Evolutionary conservation across 371 early-diverging fungal species (phyloP).

Genomic region (Mucor lusitanicus): DNA sequence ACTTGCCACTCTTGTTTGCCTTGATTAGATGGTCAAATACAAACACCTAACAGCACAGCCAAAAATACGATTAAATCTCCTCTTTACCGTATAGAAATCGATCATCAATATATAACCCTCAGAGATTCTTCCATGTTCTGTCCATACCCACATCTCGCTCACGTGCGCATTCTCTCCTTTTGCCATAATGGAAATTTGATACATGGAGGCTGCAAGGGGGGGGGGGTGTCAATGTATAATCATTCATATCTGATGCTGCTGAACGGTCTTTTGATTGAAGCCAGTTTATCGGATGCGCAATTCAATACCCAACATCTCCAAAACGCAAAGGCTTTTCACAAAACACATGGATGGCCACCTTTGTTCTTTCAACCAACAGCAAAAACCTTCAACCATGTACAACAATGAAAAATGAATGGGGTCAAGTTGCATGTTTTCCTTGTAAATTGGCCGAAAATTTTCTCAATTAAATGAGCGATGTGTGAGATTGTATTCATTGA

Average conservation of each 20-base stretch:
- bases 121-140: neutral
- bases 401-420: neutral
- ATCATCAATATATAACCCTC: neutral
- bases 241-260: neutral
- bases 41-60: neutral
- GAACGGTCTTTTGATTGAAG: neutral
- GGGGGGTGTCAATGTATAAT: neutral
- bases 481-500: neutral
- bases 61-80: neutral
- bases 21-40: neutral
- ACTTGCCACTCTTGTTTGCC: neutral
- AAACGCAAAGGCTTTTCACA: neutral
- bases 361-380: neutral
- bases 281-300: neutral
- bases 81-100: neutral
- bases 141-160: neutral
- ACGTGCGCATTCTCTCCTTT: neutral
- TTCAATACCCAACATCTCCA: neutral
- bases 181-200: neutral
- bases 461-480: neutral
- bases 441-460: neutral
- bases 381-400: neutral
- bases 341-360: neutral
- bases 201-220: neutral
- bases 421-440: neutral